phyloP scores from a whole-genome alignment of 768 basidiomycete species.

The Phaeotremella fagi region DNA sequence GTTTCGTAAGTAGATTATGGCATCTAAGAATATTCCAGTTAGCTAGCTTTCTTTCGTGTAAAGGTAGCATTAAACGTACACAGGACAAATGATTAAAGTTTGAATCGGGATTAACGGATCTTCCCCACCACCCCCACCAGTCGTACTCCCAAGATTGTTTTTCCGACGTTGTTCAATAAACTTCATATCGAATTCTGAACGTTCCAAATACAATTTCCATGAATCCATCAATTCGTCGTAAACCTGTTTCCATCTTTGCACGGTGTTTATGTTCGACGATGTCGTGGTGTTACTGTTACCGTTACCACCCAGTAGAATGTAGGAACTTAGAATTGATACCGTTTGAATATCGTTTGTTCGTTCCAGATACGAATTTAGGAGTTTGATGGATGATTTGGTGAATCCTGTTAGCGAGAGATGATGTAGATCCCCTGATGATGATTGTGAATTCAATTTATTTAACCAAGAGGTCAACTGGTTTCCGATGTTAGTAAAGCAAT shows the following conservation, averaged over 20 bases:
- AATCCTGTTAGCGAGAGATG: slow-evolving; percentile 38
- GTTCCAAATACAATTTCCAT: slow-evolving; percentile 36
- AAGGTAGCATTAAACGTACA: slow-evolving; percentile 19
- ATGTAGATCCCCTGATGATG: slow-evolving; percentile 22
- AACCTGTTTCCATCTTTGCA: slow-evolving; percentile 39
- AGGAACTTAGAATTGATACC: slow-evolving; percentile 31
- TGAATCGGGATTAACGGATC: slow-evolving; percentile 12
- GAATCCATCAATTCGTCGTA: slow-evolving; percentile 43
- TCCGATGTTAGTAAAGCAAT: not conserved
- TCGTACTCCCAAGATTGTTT: too few species aligned
- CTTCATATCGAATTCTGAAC: slow-evolving; percentile 38
- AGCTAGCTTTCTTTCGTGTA: not conserved
- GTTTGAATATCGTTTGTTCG: slow-evolving; percentile 43
- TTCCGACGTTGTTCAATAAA: slow-evolving; percentile 16
- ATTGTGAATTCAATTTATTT: not conserved
- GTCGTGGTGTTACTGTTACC: not conserved
- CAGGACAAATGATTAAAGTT: slow-evolving; percentile 30
- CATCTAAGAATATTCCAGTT: not conserved
- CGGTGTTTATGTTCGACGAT: slow-evolving; percentile 7
- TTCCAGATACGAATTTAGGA: slow-evolving; percentile 34
- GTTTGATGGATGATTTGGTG: slow-evolving; percentile 20
- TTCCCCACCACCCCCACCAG: slow-evolving; percentile 17
- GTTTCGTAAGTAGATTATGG: slow-evolving; percentile 6
- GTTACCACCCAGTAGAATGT: too few species aligned
- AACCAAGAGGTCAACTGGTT: not conserved